Percentiles rank a stretch among this genome's conserved stretches.
Conservation (phyloP, 129 eudicot species). For the Pulicaria dysenterica region DNA sequence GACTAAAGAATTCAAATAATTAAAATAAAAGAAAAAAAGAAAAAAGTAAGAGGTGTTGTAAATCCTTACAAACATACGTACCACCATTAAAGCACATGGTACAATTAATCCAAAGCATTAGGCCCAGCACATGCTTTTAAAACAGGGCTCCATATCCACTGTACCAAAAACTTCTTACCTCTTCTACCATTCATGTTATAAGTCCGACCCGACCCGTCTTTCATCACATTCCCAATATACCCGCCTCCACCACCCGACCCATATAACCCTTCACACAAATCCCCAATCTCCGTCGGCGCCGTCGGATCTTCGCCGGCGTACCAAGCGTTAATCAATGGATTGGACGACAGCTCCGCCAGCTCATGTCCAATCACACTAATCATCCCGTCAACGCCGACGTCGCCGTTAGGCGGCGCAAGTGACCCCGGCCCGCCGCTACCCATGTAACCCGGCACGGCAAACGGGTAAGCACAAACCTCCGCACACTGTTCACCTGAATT, state of each 20-base stretch:
- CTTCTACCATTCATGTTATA: slow-evolving; percentile 65
- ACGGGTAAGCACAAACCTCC: slow-evolving; percentile 90
- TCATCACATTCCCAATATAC: slow-evolving; percentile 73
- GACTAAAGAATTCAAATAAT: not conserved
- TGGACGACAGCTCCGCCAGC: slow-evolving; percentile 71
- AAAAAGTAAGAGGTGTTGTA: no score
- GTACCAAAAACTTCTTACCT: slow-evolving; percentile 69
- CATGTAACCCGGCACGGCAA: slow-evolving; percentile 81
- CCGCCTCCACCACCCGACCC: slow-evolving; percentile 90
- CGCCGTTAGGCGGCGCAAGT: slow-evolving; percentile 67
- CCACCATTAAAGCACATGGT: not conserved
- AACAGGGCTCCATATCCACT: slow-evolving; percentile 85
- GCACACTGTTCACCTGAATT: slow-evolving; percentile 87
- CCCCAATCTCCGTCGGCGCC: slow-evolving; percentile 85
- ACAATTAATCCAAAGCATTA: slow-evolving; percentile 62
- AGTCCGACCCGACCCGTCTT: slow-evolving; percentile 58
- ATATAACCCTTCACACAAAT: slow-evolving; percentile 77
- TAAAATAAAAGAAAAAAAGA: not conserved
- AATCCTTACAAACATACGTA: not conserved
- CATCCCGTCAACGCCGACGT: slow-evolving; percentile 78
- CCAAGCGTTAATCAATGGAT: slow-evolving; percentile 81
- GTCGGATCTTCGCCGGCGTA: slow-evolving; percentile 81
- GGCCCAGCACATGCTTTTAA: slow-evolving; percentile 76
- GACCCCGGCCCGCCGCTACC: slow-evolving; percentile 52
- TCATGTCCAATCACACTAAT: slow-evolving; percentile 75